Conservation (phyloP, 192 early-diverging fungal species). For the Coemansia sp. region DNA sequence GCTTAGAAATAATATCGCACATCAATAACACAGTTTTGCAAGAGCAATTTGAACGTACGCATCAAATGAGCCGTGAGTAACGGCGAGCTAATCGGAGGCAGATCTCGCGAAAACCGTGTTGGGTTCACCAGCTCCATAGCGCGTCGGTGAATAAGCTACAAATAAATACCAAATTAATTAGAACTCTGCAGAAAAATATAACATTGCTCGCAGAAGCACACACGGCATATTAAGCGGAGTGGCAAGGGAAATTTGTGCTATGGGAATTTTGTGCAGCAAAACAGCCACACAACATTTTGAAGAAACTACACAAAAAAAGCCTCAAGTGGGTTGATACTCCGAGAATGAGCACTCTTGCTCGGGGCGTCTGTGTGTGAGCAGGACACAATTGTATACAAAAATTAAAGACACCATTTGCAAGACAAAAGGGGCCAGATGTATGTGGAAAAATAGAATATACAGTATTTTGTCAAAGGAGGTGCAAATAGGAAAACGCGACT, state of each 20-base stretch:
- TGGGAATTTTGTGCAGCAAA: slow-evolving; percentile 1
- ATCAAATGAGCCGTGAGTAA: slow-evolving; percentile 22
- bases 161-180: neutral
- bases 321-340: neutral
- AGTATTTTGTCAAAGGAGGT: neutral
- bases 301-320: slow-evolving; percentile 4
- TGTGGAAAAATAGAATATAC: neutral
- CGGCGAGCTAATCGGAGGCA: slow-evolving; percentile 47
- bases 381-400: neutral
- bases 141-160: slow-evolving; percentile 45
- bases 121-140: slow-evolving; percentile 42
- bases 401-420: neutral
- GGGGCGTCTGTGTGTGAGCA: neutral
- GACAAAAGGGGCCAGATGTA: neutral
- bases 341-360: neutral
- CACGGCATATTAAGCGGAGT: neutral
- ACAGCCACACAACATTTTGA: slow-evolving; percentile 3
- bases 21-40: neutral
- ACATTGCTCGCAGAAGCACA: neutral
- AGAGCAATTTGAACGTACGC: slow-evolving; percentile 18
- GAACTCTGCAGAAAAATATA: neutral
- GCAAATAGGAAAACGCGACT: neutral
- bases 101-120: slow-evolving; percentile 23
- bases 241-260: neutral
- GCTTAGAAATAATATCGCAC: neutral